Base-by-base conservation (phyloP, 78 protist species). In the Corallochytrium limacisporum region DNA sequence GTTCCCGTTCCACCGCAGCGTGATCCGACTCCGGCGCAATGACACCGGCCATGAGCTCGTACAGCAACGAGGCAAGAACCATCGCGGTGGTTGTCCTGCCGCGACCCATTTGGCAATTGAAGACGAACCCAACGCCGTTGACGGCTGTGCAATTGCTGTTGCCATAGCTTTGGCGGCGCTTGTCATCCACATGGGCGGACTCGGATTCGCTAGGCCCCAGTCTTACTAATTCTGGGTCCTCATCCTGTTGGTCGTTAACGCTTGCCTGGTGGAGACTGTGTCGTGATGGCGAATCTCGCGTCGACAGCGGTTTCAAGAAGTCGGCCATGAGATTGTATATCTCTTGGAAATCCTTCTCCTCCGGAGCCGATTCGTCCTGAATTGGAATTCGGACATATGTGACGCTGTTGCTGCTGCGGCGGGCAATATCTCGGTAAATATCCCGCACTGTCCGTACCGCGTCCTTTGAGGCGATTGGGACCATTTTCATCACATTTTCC, bases 41-140 rank as follows among this genome's bases (percentile, higher is more conserved):
- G 5, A 51, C 24, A 51, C 39, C 57, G 3, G 36, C 10, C 57
- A 51, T 51, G 36, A 51, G 6, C 29, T 20, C 39, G 36, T 28
- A 51, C 31, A 51, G 32, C 6, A 51, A 35, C 39, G 29, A 26
- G 9, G 57, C 57, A 20, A 7, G 8, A 18, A 60, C 49, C 47
- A 43, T 60, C 22, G 55, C 65, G 2, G 65, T 60, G 47, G 65
- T 60, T 4, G 65, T 60, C 22, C 65, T 28, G 8, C 65, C 65
- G 47, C 65, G 47, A 3, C 65, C 65, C 65, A 60, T 60, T 32
- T 60, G 65, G 43, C 65, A 60, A 33, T 60, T 60, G 49, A 44
- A 60, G 15, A 60, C 49, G 5, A 60, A 33, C 3, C 36, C 55
- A 12, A 43, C 35, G 28, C 35, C 49, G 9, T n/a, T n/a, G 49